These are phyloP conservation scores for Orbilia quercus DNA, from an alignment of 2,329 filamentous ascomycete species.

Conservation along the genomic window DNA sequence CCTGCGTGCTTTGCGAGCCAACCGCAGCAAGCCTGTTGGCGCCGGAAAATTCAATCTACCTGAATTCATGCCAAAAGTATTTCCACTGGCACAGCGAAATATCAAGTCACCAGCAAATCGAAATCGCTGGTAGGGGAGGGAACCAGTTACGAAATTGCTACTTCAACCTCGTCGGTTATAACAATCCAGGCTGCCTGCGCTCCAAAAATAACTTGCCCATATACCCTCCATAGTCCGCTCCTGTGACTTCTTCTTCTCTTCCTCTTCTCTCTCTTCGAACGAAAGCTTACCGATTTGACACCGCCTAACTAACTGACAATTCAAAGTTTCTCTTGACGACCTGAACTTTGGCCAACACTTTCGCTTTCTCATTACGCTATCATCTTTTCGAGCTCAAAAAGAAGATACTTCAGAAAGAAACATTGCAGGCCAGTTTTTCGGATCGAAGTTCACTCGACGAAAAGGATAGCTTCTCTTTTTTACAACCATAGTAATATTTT, in stretches of 20 bases:
- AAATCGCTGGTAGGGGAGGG: constrained; percentile 25
- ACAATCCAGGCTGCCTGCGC: constrained; percentile 36
- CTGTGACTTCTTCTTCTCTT: constrained; percentile 57
- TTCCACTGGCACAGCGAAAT: no score
- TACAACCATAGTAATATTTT: constrained; percentile 31
- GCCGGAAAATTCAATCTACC: constrained; percentile 48
- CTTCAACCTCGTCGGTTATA: constrained; percentile 53
- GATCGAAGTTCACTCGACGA: constrained; percentile 53
- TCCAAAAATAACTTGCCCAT: constrained; percentile 57
- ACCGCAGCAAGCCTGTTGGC: constrained; percentile 53
- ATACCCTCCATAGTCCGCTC: constrained; percentile 53
- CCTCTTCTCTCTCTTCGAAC: constrained; percentile 56
- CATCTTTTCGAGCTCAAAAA: constrained; percentile 55
- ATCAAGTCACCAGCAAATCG: not conserved
- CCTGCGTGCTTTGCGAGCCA: constrained; percentile 45
- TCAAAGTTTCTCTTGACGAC: constrained; percentile 58
- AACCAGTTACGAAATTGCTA: constrained; percentile 53
- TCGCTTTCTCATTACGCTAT: constrained; percentile 49
- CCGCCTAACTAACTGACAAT: constrained; percentile 46
- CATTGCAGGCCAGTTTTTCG: constrained; percentile 55
- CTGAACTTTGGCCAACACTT: constrained; percentile 57
- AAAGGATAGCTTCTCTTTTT: constrained; percentile 51
- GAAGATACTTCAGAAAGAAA: constrained; percentile 56
- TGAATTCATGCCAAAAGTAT: no score
- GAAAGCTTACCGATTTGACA: constrained; percentile 29